Percentiles rank a stretch among this genome's conserved stretches.
Conservation (phyloP, 768 basidiomycete species). For the Lactifluus volemus region DNA sequence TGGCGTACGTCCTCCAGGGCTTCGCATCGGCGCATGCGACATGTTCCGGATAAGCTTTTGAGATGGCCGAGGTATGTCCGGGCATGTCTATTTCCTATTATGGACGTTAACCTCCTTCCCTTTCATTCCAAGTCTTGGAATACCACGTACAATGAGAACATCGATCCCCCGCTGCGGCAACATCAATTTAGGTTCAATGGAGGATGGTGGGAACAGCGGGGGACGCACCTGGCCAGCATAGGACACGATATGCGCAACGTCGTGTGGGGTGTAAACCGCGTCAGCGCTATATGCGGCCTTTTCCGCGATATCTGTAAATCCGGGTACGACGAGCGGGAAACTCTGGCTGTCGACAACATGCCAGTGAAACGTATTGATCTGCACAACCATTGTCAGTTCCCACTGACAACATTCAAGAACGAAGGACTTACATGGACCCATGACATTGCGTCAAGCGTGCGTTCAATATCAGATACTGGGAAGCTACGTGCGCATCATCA, state of each 20-base stretch:
- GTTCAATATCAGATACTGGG: too few relatives aligned
- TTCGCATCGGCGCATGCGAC: constrained; percentile 53
- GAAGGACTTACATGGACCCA: too few relatives aligned
- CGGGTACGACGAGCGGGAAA: constrained; percentile 38
- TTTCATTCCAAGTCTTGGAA: too few relatives aligned
- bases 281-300: constrained; percentile 37
- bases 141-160: constrained; percentile 31
- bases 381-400: too few relatives aligned
- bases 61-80: constrained; percentile 68
- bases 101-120: background rate
- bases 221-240: constrained; percentile 38
- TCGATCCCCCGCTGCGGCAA: constrained; percentile 38
- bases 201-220: background rate
- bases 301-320: constrained; percentile 30
- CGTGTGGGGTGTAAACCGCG: constrained; percentile 29
- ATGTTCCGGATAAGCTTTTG: constrained; percentile 58
- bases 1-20: constrained; percentile 55
- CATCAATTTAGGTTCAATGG: background rate
- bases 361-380: constrained; percentile 43
- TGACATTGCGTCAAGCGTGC: too few relatives aligned
- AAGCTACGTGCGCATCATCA: too few relatives aligned
- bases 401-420: too few relatives aligned
- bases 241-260: constrained; percentile 34
- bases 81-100: constrained; percentile 82
- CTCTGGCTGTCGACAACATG: constrained; percentile 43